phyloP scores from a whole-genome alignment of 2,329 filamentous ascomycete genomes.

The Aureobasidium sp. region DNA sequence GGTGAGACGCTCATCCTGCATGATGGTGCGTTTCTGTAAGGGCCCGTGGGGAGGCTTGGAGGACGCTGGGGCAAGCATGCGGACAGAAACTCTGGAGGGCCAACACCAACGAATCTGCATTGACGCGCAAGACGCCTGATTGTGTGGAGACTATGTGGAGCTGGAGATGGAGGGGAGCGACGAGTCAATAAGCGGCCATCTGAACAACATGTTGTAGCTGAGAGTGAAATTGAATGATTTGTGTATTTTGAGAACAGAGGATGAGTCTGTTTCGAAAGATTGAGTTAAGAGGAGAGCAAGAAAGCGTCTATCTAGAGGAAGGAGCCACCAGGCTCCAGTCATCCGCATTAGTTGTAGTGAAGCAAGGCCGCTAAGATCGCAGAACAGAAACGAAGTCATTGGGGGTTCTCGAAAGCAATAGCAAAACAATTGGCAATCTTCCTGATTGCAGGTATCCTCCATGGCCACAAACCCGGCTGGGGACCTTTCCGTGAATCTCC shows the following conservation, averaged over 20 bases:
- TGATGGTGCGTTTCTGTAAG: background rate
- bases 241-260: slow-evolving; percentile 3
- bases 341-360: slow-evolving; percentile 7
- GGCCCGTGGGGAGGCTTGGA: slow-evolving; percentile 5
- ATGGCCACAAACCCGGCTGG: background rate
- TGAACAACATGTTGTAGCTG: background rate
- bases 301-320: slow-evolving; percentile 14
- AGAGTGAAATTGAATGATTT: background rate
- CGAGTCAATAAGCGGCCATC: background rate
- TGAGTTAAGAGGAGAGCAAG: slow-evolving; percentile 3
- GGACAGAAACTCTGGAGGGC: slow-evolving; percentile 9
- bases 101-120: background rate
- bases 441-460: slow-evolving; percentile 10
- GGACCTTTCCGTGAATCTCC: background rate
- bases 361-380: slow-evolving; percentile 4
- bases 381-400: slow-evolving; percentile 13
- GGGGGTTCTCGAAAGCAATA: slow-evolving; percentile 6
- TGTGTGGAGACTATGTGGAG: slow-evolving; percentile 3
- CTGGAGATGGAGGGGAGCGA: background rate
- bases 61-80: slow-evolving; percentile 6
- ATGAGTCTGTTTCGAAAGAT: slow-evolving; percentile 3
- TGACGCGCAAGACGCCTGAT: background rate
- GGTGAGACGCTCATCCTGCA: background rate
- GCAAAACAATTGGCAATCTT: slow-evolving; percentile 9
- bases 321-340: background rate